Percentiles rank a stretch among this genome's conserved stretches.
phyloP scores from a whole-genome alignment of 2,329 filamentous ascomycete genomes.

The Diatrype stigma region DNA sequence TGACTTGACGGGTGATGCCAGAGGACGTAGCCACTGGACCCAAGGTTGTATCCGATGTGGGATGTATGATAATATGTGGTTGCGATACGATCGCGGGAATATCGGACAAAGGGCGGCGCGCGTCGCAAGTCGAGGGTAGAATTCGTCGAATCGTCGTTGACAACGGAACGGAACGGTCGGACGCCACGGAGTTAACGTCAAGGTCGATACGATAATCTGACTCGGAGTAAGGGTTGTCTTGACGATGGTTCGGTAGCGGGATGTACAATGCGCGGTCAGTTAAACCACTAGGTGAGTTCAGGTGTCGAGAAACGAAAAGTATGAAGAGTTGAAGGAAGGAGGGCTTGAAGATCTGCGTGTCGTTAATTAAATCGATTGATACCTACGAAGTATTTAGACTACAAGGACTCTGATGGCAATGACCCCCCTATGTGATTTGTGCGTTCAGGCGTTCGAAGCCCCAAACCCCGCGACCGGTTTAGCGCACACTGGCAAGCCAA shows the following conservation, averaged over 20 bases:
- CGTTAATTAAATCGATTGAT: neutral
- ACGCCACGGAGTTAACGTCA: neutral
- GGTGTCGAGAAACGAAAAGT: neutral
- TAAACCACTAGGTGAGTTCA: neutral
- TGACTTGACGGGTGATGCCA: slow-evolving; percentile 12
- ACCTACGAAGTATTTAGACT: neutral
- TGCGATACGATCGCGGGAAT: neutral
- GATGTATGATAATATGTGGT: neutral
- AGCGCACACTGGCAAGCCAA: neutral
- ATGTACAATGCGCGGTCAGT: no score
- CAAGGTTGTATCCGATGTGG: neutral
- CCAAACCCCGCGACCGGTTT: neutral
- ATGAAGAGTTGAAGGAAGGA: neutral
- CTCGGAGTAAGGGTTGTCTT: neutral
- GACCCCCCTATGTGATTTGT: neutral
- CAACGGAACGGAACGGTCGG: neutral
- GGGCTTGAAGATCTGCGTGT: neutral
- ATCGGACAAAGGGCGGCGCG: no score
- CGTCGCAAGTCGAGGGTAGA: no score
- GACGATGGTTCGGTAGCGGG: no score
- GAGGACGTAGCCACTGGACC: slow-evolving; percentile 9
- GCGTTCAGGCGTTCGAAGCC: neutral
- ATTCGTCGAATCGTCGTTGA: no score
- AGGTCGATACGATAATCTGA: neutral
- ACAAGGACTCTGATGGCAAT: no score